Conservation (phyloP, 495 filamentous ascomycete species). For the Staphylotrichum longicolle region DNA sequence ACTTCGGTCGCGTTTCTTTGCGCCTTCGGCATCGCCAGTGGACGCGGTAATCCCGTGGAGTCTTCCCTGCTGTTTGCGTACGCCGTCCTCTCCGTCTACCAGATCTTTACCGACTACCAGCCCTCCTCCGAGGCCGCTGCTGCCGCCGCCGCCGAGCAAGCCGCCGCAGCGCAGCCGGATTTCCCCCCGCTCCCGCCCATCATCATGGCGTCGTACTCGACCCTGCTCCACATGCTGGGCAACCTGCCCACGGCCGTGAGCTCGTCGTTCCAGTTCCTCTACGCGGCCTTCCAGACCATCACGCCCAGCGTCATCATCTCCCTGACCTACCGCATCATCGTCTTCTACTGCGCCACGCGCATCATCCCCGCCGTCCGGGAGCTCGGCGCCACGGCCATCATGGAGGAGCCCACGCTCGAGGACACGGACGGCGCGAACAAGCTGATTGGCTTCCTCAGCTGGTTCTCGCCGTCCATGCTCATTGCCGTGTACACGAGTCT, state of each 20-base stretch:
- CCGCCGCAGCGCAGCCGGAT: slow-evolving; percentile 60
- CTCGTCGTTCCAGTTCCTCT: slow-evolving; percentile 80
- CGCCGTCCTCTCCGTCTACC: slow-evolving; percentile 93
- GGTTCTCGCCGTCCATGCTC: slow-evolving; percentile 89
- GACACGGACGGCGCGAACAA: slow-evolving; percentile 80
- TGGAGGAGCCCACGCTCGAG: slow-evolving; percentile 77
- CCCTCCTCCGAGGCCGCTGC: slow-evolving; percentile 58
- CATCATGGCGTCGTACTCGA: slow-evolving; percentile 98
- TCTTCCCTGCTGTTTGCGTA: slow-evolving; percentile 96
- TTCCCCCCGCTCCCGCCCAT: slow-evolving; percentile 94
- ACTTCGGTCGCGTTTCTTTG: slow-evolving; percentile 89
- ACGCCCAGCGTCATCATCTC: slow-evolving; percentile 94
- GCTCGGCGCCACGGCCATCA: slow-evolving; percentile 74
- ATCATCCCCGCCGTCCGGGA: slow-evolving; percentile 93
- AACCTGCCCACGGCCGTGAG: slow-evolving; percentile 78
- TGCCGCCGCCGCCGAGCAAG: slow-evolving; percentile 50
- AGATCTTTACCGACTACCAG: slow-evolving; percentile 97
- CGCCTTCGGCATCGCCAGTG: slow-evolving; percentile 90
- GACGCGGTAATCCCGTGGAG: slow-evolving; percentile 92
- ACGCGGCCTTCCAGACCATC: slow-evolving; percentile 86
- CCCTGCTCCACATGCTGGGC: slow-evolving; percentile 78
- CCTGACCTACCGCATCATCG: slow-evolving; percentile 84
- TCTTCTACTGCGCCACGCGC: slow-evolving; percentile 91
- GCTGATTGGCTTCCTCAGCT: slow-evolving; percentile 76
- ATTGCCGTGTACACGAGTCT: slow-evolving; percentile 97